Conservation (phyloP, 805 yeast species). For the Metschnikowia drakensbergensis region DNA sequence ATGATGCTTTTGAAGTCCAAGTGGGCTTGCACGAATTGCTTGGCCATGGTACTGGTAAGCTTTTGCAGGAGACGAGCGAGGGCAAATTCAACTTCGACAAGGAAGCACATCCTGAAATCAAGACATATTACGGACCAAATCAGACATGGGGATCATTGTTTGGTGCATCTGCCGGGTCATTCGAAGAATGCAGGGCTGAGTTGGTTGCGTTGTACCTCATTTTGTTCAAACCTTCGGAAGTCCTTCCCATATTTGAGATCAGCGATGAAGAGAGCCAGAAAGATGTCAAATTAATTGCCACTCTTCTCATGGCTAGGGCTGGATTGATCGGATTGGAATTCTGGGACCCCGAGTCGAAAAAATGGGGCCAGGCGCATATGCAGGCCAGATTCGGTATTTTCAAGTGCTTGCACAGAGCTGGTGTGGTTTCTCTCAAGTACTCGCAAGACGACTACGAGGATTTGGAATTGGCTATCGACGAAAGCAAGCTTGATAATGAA, state of each 20-base stretch:
- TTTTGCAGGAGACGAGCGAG: conserved; percentile 52
- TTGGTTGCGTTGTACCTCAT: conserved; percentile 79
- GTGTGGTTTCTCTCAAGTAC: conserved; percentile 55
- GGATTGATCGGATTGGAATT: conserved; percentile 79
- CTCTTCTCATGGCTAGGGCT: conserved; percentile 81
- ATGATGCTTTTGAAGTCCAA: conserved; percentile 85
- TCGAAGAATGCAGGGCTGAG: conserved; percentile 93
- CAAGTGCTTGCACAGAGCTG: conserved; percentile 67
- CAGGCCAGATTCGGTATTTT: conserved; percentile 86
- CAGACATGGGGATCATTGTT: conserved; percentile 90
- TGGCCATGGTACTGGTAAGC: conserved; percentile 90
- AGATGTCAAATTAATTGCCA: conserved; percentile 62
- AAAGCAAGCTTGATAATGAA: conserved; percentile 56
- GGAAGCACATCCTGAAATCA: conserved; percentile 61
- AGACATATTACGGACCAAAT: conserved; percentile 69
- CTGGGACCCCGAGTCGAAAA: conserved; percentile 77
- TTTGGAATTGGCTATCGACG: conserved; percentile 56
- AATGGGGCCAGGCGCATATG: conserved; percentile 96
- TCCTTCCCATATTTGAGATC: conserved; percentile 73
- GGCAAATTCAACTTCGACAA: conserved; percentile 71
- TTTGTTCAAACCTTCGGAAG: conserved; percentile 54
- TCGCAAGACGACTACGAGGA: conserved; percentile 52
- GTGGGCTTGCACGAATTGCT: conserved; percentile 89
- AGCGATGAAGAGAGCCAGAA: conserved; percentile 53
- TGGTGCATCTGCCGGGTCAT: conserved; percentile 79